Base-by-base conservation (phyloP, 140 eudicot species). In the Senecio squalidus region DNA sequence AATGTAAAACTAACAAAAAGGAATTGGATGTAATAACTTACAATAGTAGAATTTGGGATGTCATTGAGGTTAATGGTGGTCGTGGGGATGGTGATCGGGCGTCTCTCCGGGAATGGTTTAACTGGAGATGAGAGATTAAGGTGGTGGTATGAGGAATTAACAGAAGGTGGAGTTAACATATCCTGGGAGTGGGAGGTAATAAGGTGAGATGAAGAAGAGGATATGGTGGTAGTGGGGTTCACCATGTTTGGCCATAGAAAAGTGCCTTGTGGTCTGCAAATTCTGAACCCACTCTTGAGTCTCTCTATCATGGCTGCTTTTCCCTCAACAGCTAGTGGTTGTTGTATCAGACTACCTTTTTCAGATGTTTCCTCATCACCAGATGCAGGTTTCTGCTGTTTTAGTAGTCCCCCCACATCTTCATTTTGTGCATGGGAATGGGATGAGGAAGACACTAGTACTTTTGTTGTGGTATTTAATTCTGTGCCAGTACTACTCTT, bases 81-180 rank as follows among this genome's bases (percentile, higher is more conserved):
- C 40, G 69, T 72, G 6, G 81, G 68, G 41, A 90, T 76, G 1
- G 76, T 70, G 6, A 90, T 68, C 0, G 83, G 82, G 14, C 92
- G 95, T 63, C 78, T 77, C 61, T 79, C 88, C 0, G 98, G 84
- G 49, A 84, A 48, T 0, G 98, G 98, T 74, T 74, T 88, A 20
- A 84, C 76, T 0, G 84, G 82, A 21, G 86, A 49, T 52, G 71
- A 15, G 11, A 58, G 57, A 73, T 6, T 36, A 49, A 51, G 64
- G 59, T 40, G 55, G 51, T 22, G 82, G 51, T 60, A 75, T 17
- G 69, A 67, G 54, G 98, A 90, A 27, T 83, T 78, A 48, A 84
- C 95, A 21, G 98, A 92, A 13, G 98, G 95, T 45, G 98, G 98
- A 10, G 96, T 86, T n/a, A n/a, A n/a, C n/a, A n/a, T n/a, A n/a